Percentiles rank a stretch among this genome's conserved stretches.
These are phyloP conservation scores for Hamamelis virginiana DNA, from an alignment of 164 flowering plant genomes.

Conservation along the genomic window DNA sequence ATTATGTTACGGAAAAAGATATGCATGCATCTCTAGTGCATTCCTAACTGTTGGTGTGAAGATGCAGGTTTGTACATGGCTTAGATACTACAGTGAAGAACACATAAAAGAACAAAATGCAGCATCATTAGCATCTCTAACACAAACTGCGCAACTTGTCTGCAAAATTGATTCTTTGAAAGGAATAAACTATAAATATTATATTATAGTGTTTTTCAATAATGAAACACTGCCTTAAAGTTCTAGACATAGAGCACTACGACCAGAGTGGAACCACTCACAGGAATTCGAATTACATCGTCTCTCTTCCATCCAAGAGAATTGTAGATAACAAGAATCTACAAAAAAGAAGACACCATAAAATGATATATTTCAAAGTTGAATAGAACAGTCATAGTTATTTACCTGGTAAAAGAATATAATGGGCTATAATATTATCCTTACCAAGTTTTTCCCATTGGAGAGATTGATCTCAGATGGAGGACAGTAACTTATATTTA, in stretches of 20 bases:
- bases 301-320: constrained; percentile 92
- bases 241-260: not conserved
- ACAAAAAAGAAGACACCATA: constrained; percentile 18
- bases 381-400: not conserved
- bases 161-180: not conserved
- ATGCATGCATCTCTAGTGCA: not conserved
- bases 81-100: not conserved
- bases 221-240: not conserved
- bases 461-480: constrained; percentile 38
- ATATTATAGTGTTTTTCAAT: not conserved
- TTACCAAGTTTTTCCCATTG: constrained; percentile 47
- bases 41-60: not conserved
- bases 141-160: not conserved
- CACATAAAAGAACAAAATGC: not conserved
- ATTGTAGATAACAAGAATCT: constrained; percentile 82
- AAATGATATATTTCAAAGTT: not conserved
- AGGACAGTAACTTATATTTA: constrained; percentile 52
- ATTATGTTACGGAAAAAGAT: too few relatives aligned
- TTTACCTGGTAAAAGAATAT: constrained; percentile 3
- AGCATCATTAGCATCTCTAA: not conserved
- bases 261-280: constrained; percentile 35
- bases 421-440: constrained; percentile 11
- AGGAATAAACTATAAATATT: not conserved
- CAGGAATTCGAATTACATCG: constrained; percentile 79
- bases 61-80: not conserved